Evolutionary conservation across 164 flowering plant species (phyloP), one percentile per base, ranked within the genome.

Genomic region (Taxillus chinensis): DNA sequence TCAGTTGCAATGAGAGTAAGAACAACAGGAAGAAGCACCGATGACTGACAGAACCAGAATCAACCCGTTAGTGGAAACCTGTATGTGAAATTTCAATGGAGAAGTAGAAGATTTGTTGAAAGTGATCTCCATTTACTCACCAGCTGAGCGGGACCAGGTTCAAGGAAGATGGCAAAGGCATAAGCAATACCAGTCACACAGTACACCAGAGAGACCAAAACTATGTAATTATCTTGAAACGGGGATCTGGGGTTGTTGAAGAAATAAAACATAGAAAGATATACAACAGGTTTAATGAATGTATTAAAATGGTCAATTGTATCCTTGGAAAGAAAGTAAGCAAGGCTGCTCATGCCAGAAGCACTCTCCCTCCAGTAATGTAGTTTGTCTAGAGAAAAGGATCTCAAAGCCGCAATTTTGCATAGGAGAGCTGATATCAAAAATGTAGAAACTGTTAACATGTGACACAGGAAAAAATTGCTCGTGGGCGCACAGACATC

Each of bases 251-350:
- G 98, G 61, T 83, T 90, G 92, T 88, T 93, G 86, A 88, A 90
- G 85, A 88, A 93, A 70, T 88, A 93, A 75, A 90, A 93, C 97
- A 90, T 90, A n/a, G 96, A 88, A 52, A 90, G 90, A 76, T 93
- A 93, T 42, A 93, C 90, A 41, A 85, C 71, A 49, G 98, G 98
- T 73, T 93, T 93, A 64, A 93, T 60, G 5, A 93, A 11, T 41
- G 95, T 88, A 62, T 74, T 90, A 77, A 93, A 83, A 68, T 77
- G 92, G 70, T 90, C 98, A 49, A 88, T 57, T 61, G 96, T 88
- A 69, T 93, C 97, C 68, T 90, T 93, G 5, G 96, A 64, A 0
- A 93, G 83, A 63, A 93, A 93, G 74, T 81, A 86, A 59, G 98
- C 95, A 53, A 90, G 66, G 65, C 86, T 79, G 78, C 95, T 93